Evolutionary conservation across 306 rosid genomes (phyloP), one percentile per base, ranked within the genome.

Genomic region (Comarum palustre): DNA sequence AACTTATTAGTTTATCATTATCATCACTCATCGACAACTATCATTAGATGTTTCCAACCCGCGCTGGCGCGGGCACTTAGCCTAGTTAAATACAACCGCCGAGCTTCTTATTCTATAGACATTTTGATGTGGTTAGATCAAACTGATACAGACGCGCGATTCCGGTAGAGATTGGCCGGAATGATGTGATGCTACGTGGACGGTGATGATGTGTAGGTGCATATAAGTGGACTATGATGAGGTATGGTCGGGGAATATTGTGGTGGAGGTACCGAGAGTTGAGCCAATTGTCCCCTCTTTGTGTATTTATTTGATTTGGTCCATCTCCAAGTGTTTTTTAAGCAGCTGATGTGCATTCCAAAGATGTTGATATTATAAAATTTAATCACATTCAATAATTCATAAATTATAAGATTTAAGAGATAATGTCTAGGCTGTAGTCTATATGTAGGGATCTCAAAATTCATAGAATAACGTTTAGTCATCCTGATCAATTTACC

Each of bases 281-380:
- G 77, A 63, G 76, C 73, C 27, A 41, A 60, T 43, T 79, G 78
- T 79, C 73, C 68, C 47, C 72, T 55, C 64, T 59, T 68, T 73
- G 52, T 76, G 36, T 65, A 34, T 42, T 46, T 36, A 57, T 45
- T 13, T 14, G 14, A 10, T 51, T 48, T 68, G 66, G 85, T 43
- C 42, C 1, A 63, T 60, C 69, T 13, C 38, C 4, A 50, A 50
- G 70, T 59, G 4, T 8, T n/a, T n/a, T n/a, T n/a, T 38, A 7
- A 50, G 61, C 16, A 61, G 22, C 42, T 73, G 71, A 73, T 70
- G 27, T 77, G 51, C 78, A 60, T 67, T 66, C 82, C 86, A 38
- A 75, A 74, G 60, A 76, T 73, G 55, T 72, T 36, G 78, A 19
- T 32, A 3, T 51, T 31, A 20, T 61, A 60, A 31, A 29, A 6